These are phyloP conservation scores for Coniella lustricola DNA, from an alignment of 2,329 filamentous ascomycete species.

Conservation along the genomic window DNA sequence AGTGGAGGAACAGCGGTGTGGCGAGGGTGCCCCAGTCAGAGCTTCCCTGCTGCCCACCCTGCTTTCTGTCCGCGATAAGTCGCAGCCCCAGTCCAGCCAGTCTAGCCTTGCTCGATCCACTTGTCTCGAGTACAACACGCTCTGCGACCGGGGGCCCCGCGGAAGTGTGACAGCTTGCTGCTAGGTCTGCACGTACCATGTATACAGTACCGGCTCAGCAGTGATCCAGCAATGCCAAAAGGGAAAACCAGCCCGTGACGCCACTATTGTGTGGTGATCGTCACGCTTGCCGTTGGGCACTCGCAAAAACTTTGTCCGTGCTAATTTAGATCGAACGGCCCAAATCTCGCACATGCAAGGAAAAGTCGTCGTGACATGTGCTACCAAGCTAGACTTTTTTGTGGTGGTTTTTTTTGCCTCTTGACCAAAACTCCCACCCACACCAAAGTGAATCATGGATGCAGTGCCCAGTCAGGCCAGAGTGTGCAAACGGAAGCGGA, in stretches of 20 bases:
- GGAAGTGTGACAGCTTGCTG: constrained; percentile 13
- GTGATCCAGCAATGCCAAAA: too few relatives aligned
- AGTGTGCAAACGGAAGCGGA: too few relatives aligned
- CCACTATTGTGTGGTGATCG: background rate
- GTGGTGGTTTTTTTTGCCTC: too few relatives aligned
- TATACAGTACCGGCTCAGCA: constrained; percentile 1
- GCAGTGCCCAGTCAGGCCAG: too few relatives aligned
- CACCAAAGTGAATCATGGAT: too few relatives aligned
- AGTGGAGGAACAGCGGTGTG: constrained; percentile 8
- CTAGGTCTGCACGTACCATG: constrained; percentile 11
- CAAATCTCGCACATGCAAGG: constrained; percentile 1
- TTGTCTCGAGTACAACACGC: constrained; percentile 15
- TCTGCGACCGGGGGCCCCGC: constrained; percentile 13
- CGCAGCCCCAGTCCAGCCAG: background rate
- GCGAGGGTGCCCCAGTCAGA: constrained; percentile 8
- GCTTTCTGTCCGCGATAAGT: constrained; percentile 7
- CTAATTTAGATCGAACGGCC: constrained; percentile 4
- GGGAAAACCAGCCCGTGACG: background rate
- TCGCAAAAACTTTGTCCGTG: background rate
- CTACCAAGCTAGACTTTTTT: too few relatives aligned
- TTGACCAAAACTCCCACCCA: too few relatives aligned
- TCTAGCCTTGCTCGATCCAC: constrained; percentile 4
- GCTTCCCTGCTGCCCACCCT: too few relatives aligned
- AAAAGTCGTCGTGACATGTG: too few relatives aligned
- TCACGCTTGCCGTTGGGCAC: background rate